Evolutionary conservation across 2,329 filamentous ascomycete genomes (phyloP).

Genomic region (Peltaster fructicola): DNA sequence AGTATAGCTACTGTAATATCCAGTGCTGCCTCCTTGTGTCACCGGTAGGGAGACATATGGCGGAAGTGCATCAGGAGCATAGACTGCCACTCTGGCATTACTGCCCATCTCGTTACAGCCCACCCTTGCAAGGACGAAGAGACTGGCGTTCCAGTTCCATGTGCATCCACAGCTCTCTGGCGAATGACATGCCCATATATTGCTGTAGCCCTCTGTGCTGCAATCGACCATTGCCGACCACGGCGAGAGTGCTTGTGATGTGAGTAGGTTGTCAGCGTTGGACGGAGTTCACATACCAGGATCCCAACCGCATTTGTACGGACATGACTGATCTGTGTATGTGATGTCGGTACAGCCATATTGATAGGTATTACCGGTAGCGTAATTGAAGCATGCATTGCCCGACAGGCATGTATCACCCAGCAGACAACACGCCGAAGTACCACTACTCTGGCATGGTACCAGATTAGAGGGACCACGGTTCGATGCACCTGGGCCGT

Average conservation of each 20-base stretch:
- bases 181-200: slow-evolving; percentile 16
- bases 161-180: slow-evolving; percentile 16
- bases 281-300: slow-evolving; percentile 6
- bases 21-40: slow-evolving; percentile 11
- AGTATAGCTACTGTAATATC: slow-evolving; percentile 11
- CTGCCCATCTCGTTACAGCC: slow-evolving; percentile 16
- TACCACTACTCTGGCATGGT: slow-evolving; percentile 10
- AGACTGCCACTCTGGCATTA: slow-evolving; percentile 14
- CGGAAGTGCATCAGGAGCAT: slow-evolving; percentile 12
- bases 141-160: slow-evolving; percentile 9
- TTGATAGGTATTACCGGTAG: slow-evolving; percentile 13
- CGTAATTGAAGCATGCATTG: slow-evolving; percentile 14
- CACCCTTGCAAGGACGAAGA: slow-evolving; percentile 9
- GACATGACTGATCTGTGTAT: slow-evolving; percentile 13
- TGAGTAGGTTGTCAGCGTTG: not conserved
- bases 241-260: slow-evolving; percentile 12
- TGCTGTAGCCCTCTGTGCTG: slow-evolving; percentile 8
- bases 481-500: slow-evolving; percentile 11
- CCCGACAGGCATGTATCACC: slow-evolving; percentile 15
- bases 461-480: slow-evolving; percentile 11
- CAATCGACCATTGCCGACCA: slow-evolving; percentile 16
- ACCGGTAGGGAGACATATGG: slow-evolving; percentile 14
- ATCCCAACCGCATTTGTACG: slow-evolving; percentile 16
- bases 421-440: slow-evolving; percentile 13
- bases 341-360: slow-evolving; percentile 18